These are phyloP conservation scores for Aspergillus vadensis DNA, from an alignment of 2,329 filamentous ascomycete species.

Conservation along the genomic window DNA sequence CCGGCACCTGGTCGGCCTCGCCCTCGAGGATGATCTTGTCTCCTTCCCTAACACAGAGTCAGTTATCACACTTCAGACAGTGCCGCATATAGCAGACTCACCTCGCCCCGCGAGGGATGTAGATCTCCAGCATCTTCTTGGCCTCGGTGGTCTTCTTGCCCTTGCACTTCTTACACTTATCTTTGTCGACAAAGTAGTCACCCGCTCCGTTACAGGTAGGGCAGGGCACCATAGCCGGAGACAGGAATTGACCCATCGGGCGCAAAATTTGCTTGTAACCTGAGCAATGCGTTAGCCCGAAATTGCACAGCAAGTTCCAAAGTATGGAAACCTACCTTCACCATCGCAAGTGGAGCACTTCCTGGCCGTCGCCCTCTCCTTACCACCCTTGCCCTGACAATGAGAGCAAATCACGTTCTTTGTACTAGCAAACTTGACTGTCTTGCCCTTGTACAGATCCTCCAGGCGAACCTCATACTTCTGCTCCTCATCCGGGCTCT, in stretches of 20 bases:
- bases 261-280: conserved; percentile 74
- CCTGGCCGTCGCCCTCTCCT: conserved; percentile 84
- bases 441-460: conserved; percentile 98
- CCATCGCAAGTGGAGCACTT: conserved; percentile 84
- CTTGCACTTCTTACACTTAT: conserved; percentile 99
- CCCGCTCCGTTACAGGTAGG: conserved; percentile 84
- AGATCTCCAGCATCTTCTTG: conserved; percentile 93
- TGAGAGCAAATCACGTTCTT: conserved; percentile 87
- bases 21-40: conserved; percentile 89
- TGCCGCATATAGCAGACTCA: conserved; percentile 34
- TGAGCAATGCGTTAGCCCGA: conserved; percentile 23
- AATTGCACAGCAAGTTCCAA: background rate
- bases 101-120: conserved; percentile 84
- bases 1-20: conserved; percentile 89
- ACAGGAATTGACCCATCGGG: conserved; percentile 82
- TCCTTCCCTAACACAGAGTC: conserved; percentile 58
- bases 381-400: conserved; percentile 88
- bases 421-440: conserved; percentile 91
- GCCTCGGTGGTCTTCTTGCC: conserved; percentile 82
- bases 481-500: conserved; percentile 82
- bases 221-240: conserved; percentile 77
- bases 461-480: conserved; percentile 89
- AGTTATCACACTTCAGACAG: background rate
- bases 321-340: conserved; percentile 52
- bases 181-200: conserved; percentile 88